Evolutionary conservation across 139 green algal genomes (phyloP).

Genomic region (Chlorella sorokiniana): DNA sequence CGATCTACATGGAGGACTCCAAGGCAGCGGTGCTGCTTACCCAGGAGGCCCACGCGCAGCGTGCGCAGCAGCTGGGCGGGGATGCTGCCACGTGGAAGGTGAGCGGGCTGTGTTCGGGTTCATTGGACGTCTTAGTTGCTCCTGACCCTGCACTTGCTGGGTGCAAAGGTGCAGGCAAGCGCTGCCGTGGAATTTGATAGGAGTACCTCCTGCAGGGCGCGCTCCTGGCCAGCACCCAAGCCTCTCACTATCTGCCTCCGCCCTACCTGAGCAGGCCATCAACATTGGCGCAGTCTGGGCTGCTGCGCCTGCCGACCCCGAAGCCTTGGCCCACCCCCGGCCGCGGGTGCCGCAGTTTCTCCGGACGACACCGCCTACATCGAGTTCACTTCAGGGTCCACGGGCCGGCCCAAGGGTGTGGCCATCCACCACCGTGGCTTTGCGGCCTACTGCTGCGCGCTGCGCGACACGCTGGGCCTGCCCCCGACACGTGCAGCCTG

Average conservation of each 20-base stretch:
- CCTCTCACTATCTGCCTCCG: background rate
- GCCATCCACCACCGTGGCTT: conserved; percentile 37
- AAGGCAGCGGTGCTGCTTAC: conserved; percentile 12
- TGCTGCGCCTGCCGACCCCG: too few relatives aligned
- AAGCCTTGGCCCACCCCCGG: background rate
- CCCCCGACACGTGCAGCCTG: conserved; percentile 34
- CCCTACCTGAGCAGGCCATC: background rate
- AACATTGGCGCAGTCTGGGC: background rate
- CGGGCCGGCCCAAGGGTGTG: conserved; percentile 68
- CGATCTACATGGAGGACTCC: conserved; percentile 52
- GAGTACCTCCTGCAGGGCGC: too few relatives aligned
- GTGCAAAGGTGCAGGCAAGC: background rate
- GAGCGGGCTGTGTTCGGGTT: too few relatives aligned
- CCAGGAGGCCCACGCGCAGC: background rate
- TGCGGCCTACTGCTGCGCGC: background rate
- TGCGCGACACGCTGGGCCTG: background rate
- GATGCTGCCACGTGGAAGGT: background rate
- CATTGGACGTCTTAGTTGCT: background rate
- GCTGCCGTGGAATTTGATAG: too few relatives aligned
- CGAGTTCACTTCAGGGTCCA: conserved; percentile 72
- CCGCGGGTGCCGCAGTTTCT: conserved; percentile 14
- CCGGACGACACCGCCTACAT: conserved; percentile 44
- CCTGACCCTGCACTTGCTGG: too few relatives aligned
- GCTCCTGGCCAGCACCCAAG: background rate
- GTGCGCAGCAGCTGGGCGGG: conserved; percentile 7